These are phyloP conservation scores for Cordyceps farinosa DNA, from an alignment of 2,329 filamentous ascomycete species.

Conservation along the genomic window DNA sequence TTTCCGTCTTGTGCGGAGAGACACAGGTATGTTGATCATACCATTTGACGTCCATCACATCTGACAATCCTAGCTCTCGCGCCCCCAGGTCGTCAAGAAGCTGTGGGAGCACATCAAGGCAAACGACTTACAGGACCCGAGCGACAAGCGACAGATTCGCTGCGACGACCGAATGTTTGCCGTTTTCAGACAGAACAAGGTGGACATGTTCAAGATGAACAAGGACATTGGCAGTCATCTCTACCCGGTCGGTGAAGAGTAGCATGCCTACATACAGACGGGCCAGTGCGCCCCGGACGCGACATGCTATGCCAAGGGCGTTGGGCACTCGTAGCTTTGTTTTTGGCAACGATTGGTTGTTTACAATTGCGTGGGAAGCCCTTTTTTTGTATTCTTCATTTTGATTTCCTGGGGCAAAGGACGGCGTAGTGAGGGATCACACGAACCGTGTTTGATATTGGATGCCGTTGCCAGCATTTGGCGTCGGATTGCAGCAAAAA, in stretches of 20 bases:
- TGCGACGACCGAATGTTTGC: constrained; percentile 90
- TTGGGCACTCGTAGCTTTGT: constrained; percentile 6
- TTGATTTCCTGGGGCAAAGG: constrained; percentile 7
- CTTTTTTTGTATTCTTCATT: not conserved
- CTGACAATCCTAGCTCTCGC: constrained; percentile 62
- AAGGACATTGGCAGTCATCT: constrained; percentile 88
- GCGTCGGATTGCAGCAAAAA: not conserved
- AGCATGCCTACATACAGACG: constrained; percentile 13
- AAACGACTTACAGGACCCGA: constrained; percentile 83
- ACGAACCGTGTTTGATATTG: not conserved
- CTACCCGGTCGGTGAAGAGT: constrained; percentile 74
- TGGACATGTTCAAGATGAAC: constrained; percentile 99
- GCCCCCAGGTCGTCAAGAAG: constrained; percentile 92
- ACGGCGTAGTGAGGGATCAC: constrained; percentile 7
- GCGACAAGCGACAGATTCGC: constrained; percentile 84
- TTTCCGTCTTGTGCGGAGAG: constrained; percentile 68
- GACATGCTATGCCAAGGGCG: constrained; percentile 11
- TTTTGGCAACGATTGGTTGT: not conserved
- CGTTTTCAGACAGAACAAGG: constrained; percentile 84
- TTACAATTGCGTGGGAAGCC: not conserved
- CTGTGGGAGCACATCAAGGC: constrained; percentile 94
- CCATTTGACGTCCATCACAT: not conserved
- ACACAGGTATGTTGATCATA: constrained; percentile 49
- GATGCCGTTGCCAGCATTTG: not conserved
- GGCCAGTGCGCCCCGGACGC: not conserved